Percentiles rank a stretch among this genome's conserved stretches.
Evolutionary conservation across 148 eudicot species (phyloP).

Genomic region (Arbutus unedo): DNA sequence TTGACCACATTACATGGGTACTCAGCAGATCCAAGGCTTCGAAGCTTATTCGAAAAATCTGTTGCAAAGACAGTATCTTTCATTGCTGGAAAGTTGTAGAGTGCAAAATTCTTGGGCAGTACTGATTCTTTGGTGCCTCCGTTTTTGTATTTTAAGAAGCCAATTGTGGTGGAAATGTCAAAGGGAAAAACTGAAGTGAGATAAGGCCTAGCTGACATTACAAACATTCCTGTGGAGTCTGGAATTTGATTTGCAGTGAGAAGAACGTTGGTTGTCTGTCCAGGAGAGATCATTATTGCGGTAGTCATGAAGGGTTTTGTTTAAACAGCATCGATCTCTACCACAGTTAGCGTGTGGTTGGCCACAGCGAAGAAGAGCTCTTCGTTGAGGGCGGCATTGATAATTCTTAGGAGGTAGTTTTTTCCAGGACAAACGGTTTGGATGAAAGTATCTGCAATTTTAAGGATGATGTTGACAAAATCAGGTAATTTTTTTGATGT

Average conservation of each 20-base stretch:
- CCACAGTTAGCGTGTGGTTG: constrained; percentile 21
- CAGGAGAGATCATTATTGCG: constrained; percentile 19
- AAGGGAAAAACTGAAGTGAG: constrained; percentile 23
- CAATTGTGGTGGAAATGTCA: constrained; percentile 18
- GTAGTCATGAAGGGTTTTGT: constrained; percentile 21
- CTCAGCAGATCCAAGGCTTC: constrained; percentile 7
- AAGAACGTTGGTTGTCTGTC: constrained; percentile 23
- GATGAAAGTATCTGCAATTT: constrained; percentile 20
- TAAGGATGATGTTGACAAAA: too few relatives aligned
- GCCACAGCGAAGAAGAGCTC: constrained; percentile 22
- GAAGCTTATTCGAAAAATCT: constrained; percentile 6
- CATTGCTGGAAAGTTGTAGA: constrained; percentile 32
- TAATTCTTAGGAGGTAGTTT: constrained; percentile 22
- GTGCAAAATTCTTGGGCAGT: neutral
- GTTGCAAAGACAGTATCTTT: constrained; percentile 20
- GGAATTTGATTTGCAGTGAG: constrained; percentile 17
- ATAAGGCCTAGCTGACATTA: constrained; percentile 23
- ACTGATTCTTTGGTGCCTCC: neutral
- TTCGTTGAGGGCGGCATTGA: constrained; percentile 21
- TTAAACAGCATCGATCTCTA: constrained; percentile 16
- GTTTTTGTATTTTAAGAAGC: constrained; percentile 16
- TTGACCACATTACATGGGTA: constrained; percentile 25
- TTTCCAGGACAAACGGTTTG: constrained; percentile 12
- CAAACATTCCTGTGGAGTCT: constrained; percentile 2
- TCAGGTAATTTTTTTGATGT: too few relatives aligned